These are phyloP conservation scores for Candida nitratophila DNA, from an alignment of 805 yeast genomes.

Conservation along the genomic window DNA sequence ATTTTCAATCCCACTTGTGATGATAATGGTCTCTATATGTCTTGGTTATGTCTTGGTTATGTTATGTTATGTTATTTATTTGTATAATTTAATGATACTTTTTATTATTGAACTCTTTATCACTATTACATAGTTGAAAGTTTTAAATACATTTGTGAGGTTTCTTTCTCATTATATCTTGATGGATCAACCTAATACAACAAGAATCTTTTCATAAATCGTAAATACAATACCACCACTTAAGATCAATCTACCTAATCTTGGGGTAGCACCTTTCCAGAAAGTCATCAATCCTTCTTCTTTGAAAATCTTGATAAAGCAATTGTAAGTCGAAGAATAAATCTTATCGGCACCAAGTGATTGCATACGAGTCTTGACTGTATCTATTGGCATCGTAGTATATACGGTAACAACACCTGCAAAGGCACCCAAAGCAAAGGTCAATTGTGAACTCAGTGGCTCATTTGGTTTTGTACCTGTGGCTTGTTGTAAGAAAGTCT, in stretches of 20 bases:
- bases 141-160: neutral
- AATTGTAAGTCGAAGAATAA: slow-evolving; percentile 72
- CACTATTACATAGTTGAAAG: no score
- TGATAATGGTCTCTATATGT: no score
- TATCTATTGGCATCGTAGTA: slow-evolving; percentile 91
- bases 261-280: slow-evolving; percentile 98
- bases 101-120: no score
- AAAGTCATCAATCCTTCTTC: slow-evolving; percentile 87
- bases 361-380: slow-evolving; percentile 97
- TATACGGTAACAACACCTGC: slow-evolving; percentile 89
- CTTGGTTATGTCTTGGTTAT: neutral
- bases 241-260: slow-evolving; percentile 83
- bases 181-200: slow-evolving; percentile 31
- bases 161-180: neutral
- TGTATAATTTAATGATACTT: no score
- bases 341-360: slow-evolving; percentile 68
- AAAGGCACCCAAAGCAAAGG: slow-evolving; percentile 84
- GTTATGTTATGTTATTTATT: neutral
- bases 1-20: no score
- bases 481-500: slow-evolving; percentile 66
- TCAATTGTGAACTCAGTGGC: slow-evolving; percentile 70
- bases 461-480: slow-evolving; percentile 58
- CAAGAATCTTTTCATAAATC: slow-evolving; percentile 84
- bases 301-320: slow-evolving; percentile 71
- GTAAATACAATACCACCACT: slow-evolving; percentile 98